Evolutionary conservation across 805 yeast genomes (phyloP).

Genomic region (Candida odintsovae): DNA sequence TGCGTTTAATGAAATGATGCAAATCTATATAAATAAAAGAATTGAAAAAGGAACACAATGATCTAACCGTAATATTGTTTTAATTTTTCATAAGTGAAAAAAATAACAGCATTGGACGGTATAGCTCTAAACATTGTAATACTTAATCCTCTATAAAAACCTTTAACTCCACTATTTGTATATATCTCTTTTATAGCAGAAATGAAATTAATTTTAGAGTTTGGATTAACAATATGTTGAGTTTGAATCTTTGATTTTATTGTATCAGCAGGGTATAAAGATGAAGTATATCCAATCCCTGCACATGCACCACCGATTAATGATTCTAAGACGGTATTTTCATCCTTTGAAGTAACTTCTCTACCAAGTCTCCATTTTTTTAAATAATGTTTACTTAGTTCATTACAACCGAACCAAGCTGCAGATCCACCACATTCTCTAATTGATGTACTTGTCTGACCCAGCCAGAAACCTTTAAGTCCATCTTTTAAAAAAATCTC

Average conservation of each 20-base stretch:
- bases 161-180: conserved; percentile 53
- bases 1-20: no score
- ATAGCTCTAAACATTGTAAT: conserved; percentile 76
- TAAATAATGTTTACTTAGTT: conserved; percentile 39
- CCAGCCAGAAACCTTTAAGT: conserved; percentile 75
- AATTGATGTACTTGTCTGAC: conserved; percentile 73
- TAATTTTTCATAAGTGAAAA: conserved; percentile 67
- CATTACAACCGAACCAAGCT: conserved; percentile 92
- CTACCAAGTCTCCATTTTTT: conserved; percentile 27
- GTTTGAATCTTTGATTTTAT: conserved; percentile 85
- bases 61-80: conserved; percentile 28
- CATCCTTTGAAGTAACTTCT: conserved; percentile 13
- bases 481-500: conserved; percentile 49
- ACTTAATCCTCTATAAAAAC: conserved; percentile 80
- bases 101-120: conserved; percentile 87
- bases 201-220: conserved; percentile 25
- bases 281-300: conserved; percentile 74
- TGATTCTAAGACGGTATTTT: conserved; percentile 43
- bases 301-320: conserved; percentile 81
- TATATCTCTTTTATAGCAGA: conserved; percentile 37
- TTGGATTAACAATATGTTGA: conserved; percentile 29
- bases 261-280: conserved; percentile 87
- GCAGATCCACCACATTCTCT: conserved; percentile 90
- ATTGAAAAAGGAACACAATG: background rate
- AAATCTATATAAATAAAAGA: background rate